Base-by-base conservation (phyloP, 371 early-diverging fungal species). In the Mortierella sp. region DNA sequence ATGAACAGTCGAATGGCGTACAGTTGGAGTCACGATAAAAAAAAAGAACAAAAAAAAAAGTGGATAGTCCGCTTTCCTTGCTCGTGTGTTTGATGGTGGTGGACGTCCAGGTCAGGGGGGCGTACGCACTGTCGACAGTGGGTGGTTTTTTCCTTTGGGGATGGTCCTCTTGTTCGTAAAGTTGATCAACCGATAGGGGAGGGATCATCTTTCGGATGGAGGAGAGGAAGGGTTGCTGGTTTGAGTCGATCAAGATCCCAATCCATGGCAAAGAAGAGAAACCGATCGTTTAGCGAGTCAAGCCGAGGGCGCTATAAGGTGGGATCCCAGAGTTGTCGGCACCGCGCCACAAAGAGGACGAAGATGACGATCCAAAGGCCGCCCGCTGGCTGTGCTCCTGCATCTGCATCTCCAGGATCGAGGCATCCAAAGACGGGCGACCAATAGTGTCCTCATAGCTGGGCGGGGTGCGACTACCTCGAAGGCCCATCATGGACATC, bases 381-480 rank as follows among this genome's bases (percentile, higher is more conserved):
- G n/a, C n/a, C n/a, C n/a, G n/a, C 19, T 39, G 55, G 55, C 44
- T 26, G 16, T 55, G 68, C 34, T 72, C 41, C 37, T 70, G 61
- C 61, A n/a, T 63, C 72, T 73, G 70, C 41, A 78, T 39, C 13
- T 79, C 76, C 11, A 70, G 55, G 24, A 79, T 61, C 31, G 84
- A 76, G 7, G 41, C 68, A n/a, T 84, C 79, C 24, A 84, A 40
- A 1, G 83, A 83, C 1, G 79, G 78, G 34, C 79, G 76, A 0
- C 71, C 79, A 41, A 84, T 40, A 16, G 64, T 79, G 24, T 84
- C 84, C 65, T 84, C 84, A 22, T 84, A 84, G 43, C 79, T 79
- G 13, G 84, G 84, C 37, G 84, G 84, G 14, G 84, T 84, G n/a
- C 76, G 79, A 66, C 72, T 79, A 10, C 76, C 79, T 31, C 76